Conservation (phyloP, 306 rosid species). For the Cercis canadensis region DNA sequence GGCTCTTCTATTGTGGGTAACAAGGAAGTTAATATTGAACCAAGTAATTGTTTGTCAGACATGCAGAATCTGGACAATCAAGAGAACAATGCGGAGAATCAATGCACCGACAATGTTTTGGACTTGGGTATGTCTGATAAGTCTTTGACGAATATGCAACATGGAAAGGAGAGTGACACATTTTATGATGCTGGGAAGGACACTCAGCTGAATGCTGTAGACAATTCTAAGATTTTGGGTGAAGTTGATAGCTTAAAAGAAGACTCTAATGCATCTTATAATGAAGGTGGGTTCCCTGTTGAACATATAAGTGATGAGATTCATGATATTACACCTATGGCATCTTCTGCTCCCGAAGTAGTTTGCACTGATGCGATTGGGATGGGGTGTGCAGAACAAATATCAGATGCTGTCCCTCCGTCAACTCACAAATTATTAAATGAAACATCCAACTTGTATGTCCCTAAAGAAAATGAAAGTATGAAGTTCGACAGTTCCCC, state of each 20-base stretch:
- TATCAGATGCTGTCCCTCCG: conserved; percentile 39
- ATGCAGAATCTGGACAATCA: conserved; percentile 39
- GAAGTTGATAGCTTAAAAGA: conserved; percentile 44
- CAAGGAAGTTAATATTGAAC: conserved; percentile 50
- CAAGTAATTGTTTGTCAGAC: conserved; percentile 41
- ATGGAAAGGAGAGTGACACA: conserved; percentile 42
- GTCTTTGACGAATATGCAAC: conserved; percentile 39
- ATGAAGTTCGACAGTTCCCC: conserved; percentile 28
- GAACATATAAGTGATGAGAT: conserved; percentile 37
- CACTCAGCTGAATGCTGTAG: conserved; percentile 41
- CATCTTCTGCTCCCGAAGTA: conserved; percentile 44
- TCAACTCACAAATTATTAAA: conserved; percentile 38
- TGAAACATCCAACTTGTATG: conserved; percentile 35
- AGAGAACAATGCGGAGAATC: conserved; percentile 40
- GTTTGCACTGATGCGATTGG: conserved; percentile 38
- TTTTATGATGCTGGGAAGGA: conserved; percentile 43
- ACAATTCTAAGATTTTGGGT: conserved; percentile 38
- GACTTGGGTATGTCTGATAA: conserved; percentile 36
- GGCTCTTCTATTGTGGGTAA: conserved; percentile 37
- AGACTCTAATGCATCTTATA: conserved; percentile 38
- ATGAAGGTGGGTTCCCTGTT: conserved; percentile 42
- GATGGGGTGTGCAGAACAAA: conserved; percentile 43
- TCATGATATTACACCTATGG: conserved; percentile 30
- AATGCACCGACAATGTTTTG: conserved; percentile 12
- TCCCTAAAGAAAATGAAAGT: conserved; percentile 36